Conservation (phyloP, 164 flowering plant genomes). For the Macadamia tetraphylla region DNA sequence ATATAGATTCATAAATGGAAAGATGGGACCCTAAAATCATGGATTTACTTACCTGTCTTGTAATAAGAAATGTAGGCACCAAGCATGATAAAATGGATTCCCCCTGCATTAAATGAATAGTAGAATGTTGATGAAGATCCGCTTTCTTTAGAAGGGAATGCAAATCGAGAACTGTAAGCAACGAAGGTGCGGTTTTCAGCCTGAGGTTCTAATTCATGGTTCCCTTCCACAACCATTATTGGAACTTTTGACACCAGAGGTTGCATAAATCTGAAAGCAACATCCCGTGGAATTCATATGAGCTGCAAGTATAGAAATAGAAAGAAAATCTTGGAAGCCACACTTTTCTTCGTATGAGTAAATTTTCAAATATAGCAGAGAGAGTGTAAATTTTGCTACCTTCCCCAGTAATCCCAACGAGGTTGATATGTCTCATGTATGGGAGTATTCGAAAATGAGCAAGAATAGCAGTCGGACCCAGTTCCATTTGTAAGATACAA, state of each 20-base stretch:
- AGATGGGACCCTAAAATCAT: background rate
- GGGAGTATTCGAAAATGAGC: constrained; percentile 66
- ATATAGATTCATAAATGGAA: background rate
- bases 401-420: constrained; percentile 99
- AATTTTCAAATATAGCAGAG: background rate
- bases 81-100: constrained; percentile 89
- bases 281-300: background rate
- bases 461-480: constrained; percentile 78
- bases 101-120: constrained; percentile 95
- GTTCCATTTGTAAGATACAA: constrained; percentile 89
- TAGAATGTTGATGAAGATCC: constrained; percentile 74
- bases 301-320: constrained; percentile 1
- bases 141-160: constrained; percentile 78
- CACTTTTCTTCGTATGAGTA: background rate
- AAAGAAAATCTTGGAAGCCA: background rate
- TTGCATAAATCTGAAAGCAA: constrained; percentile 74
- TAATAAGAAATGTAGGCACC: constrained; percentile 70
- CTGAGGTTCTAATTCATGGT: constrained; percentile 87
- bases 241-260: constrained; percentile 77
- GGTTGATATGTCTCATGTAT: constrained; percentile 95
- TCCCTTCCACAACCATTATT: constrained; percentile 89
- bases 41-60: constrained; percentile 43
- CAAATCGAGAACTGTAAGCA: constrained; percentile 83
- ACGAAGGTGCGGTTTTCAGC: constrained; percentile 55
- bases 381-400: constrained; percentile 32